A percentile compares a stretch with the other conserved stretches of the same genome.
Evolutionary conservation across 2,329 filamentous ascomycete genomes (phyloP).

Genomic region (Monascus ruber): DNA sequence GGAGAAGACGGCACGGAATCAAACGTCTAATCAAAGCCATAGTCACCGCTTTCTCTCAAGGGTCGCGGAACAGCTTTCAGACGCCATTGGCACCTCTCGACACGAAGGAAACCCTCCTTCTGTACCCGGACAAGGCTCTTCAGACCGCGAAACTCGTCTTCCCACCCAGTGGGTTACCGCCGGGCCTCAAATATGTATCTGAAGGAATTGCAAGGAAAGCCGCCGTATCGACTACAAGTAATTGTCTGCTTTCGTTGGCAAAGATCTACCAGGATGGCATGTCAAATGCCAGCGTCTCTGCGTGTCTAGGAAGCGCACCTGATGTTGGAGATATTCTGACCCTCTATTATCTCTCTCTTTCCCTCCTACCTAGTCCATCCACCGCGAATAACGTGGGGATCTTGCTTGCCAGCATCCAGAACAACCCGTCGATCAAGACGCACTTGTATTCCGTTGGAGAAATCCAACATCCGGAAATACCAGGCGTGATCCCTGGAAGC

Average conservation of each 20-base stretch:
- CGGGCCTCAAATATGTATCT: conserved; percentile 62
- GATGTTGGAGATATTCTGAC: conserved; percentile 87
- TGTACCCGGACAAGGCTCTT: conserved; percentile 73
- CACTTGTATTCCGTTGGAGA: conserved; percentile 22
- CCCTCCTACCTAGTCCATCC: conserved; percentile 88
- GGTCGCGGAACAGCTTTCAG: conserved; percentile 27
- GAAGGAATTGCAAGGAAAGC: conserved; percentile 63
- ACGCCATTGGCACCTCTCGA: conserved; percentile 22
- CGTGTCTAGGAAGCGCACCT: conserved; percentile 25
- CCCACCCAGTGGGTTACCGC: conserved; percentile 59
- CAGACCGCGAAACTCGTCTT: conserved; percentile 78
- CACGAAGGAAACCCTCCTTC: conserved; percentile 53
- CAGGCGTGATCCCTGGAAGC: conserved; percentile 73
- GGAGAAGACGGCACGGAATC: conserved; percentile 58
- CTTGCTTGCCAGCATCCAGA: conserved; percentile 85
- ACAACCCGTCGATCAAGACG: conserved; percentile 39
- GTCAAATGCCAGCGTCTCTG: conserved; percentile 43
- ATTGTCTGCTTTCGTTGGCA: conserved; percentile 82
- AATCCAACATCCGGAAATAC: conserved; percentile 44
- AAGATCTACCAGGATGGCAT: conserved; percentile 98
- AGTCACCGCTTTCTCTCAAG: conserved; percentile 53
- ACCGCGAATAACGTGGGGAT: conserved; percentile 98
- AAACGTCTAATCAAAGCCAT: conserved; percentile 69
- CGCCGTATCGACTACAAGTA: conserved; percentile 86
- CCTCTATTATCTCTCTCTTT: conserved; percentile 89